A percentile compares a stretch with the other conserved stretches of the same genome.
Conservation (phyloP, 306 rosid species). For the Trifolium dubium region DNA sequence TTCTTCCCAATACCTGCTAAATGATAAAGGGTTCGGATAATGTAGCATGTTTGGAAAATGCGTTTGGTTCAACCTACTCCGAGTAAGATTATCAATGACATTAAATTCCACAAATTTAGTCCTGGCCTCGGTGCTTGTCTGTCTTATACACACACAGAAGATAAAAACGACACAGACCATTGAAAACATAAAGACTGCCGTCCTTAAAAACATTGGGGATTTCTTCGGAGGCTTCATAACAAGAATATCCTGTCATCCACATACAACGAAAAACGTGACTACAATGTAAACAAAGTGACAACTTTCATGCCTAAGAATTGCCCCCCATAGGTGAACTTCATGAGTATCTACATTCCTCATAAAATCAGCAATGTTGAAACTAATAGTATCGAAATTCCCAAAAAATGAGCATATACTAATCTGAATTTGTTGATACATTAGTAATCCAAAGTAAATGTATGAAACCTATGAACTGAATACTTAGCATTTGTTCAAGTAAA, state of each 20-base stretch:
- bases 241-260: slow-evolving; percentile 66
- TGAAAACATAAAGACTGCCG: slow-evolving; percentile 66
- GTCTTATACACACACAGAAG: slow-evolving; percentile 78
- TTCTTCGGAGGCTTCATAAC: slow-evolving; percentile 75
- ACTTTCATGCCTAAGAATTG: slow-evolving; percentile 24
- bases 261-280: background rate
- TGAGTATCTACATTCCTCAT: slow-evolving; percentile 6
- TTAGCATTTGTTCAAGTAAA: slow-evolving; percentile 21
- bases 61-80: slow-evolving; percentile 30
- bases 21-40: slow-evolving; percentile 82
- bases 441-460: slow-evolving; percentile 10
- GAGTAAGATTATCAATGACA: slow-evolving; percentile 53
- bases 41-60: slow-evolving; percentile 56
- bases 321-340: background rate
- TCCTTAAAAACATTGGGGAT: slow-evolving; percentile 68
- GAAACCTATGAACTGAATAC: background rate
- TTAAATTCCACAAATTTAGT: slow-evolving; percentile 52
- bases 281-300: background rate
- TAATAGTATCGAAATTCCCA: background rate
- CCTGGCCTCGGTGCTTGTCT: slow-evolving; percentile 60
- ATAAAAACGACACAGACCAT: slow-evolving; percentile 68
- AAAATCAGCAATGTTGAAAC: slow-evolving; percentile 15
- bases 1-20: slow-evolving; percentile 68
- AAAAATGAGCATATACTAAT: background rate
- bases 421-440: background rate